Base-by-base conservation (phyloP, 768 basidiomycete species). In the Lepiota brunneoincarnata region DNA sequence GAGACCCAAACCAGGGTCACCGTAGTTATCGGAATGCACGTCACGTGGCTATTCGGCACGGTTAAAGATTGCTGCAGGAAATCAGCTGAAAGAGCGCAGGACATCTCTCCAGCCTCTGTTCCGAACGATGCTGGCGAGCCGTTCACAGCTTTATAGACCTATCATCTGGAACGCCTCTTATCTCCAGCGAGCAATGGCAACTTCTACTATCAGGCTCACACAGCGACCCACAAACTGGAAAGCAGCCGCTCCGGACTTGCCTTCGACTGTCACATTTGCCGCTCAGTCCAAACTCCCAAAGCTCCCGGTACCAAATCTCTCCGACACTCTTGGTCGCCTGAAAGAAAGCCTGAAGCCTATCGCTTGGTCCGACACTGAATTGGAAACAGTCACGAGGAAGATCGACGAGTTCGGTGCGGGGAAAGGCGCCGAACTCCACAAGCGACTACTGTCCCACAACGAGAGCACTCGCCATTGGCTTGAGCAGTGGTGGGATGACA, bases 401-500 rank as follows among this genome's bases (percentile, higher is more conserved):
- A 89, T 98, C 58, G 83, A 90, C 57, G 72, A 78, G 2, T 91
- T 93, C 59, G 83, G 68, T 7, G 57, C 53, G 2, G 68, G 64
- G 1, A 75, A 75, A 42, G 84, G 77, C 0, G 76, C 68, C 4
- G 69, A 77, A 63, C 76, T 96, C 28, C 93, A 96, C 57, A 64
- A 73, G 41, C 69, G 86, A 24, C 70, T 97, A 53, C 69, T 84
- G 57, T 66, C 77, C 38, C 75, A 82, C 40, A 76, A 81, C 15
- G 71, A 71, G 21, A 76, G 79, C 56, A 79, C 73, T 41, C 74
- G 77, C 35, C 89, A 92, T 61, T 98, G 94, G 94, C 74, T 98
- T 21, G 90, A 92, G 61, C 82, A 90, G 54, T 97, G 95, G 93
- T 98, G 95, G 94, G 93, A 98, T 66, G 86, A 91, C 59, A 68